Conservation (phyloP, 1,139 yeast species). For the Lodderomyces metapsilosis region DNA sequence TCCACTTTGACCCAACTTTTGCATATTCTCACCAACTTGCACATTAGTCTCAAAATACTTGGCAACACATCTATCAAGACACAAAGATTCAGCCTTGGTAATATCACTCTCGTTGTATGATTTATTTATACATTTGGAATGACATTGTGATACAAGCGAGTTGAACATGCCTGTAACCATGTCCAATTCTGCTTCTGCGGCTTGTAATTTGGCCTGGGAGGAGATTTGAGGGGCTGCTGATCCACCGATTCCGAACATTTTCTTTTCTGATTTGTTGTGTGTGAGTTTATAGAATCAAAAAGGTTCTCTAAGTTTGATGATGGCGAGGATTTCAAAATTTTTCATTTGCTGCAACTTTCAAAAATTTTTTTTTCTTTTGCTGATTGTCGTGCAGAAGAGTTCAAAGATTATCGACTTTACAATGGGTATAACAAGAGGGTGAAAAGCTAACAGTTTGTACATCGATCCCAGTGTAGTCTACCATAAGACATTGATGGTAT, state of each 20-base stretch:
- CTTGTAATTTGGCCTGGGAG: constrained; percentile 69
- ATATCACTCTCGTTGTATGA: constrained; percentile 73
- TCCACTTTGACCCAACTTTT: constrained; percentile 63
- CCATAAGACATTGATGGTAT: no score
- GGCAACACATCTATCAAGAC: constrained; percentile 96
- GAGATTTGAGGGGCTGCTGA: constrained; percentile 67
- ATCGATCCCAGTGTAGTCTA: no score
- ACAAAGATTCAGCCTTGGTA: constrained; percentile 79
- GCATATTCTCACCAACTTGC: constrained; percentile 92
- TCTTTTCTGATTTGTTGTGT: constrained; percentile 1
- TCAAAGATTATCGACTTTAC: no score
- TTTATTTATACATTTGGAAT: constrained; percentile 76
- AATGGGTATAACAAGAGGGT: no score
- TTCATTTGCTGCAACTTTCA: constrained; percentile 2
- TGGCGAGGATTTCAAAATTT: constrained; percentile 11
- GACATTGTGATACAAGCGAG: constrained; percentile 80
- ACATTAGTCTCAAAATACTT: constrained; percentile 96
- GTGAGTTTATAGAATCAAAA: no score
- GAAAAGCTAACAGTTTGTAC: no score
- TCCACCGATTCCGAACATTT: constrained; percentile 82
- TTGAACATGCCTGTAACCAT: constrained; percentile 98
- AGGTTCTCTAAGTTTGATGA: constrained; percentile 22
- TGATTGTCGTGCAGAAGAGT: no score
- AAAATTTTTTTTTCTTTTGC: constrained; percentile 5
- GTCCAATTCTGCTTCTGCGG: constrained; percentile 89